Percentiles rank a stretch among this genome's conserved stretches.
Evolutionary conservation across 2,329 filamentous ascomycete genomes (phyloP).

Genomic region (Verticillium alfalfae): DNA sequence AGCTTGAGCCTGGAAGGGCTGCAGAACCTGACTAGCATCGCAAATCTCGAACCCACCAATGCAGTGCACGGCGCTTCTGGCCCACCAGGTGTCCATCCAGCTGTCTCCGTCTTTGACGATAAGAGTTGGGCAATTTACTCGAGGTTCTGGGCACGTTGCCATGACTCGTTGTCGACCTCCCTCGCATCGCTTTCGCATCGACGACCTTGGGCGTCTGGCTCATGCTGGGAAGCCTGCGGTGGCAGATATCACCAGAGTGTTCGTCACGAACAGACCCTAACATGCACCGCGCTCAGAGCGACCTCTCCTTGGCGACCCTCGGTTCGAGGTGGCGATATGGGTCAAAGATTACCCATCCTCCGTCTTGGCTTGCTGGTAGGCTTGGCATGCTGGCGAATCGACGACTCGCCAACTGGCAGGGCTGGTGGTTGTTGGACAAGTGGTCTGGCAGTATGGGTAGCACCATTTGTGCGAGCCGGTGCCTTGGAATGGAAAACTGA

Average conservation of each 20-base stretch:
- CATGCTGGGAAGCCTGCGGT: not conserved
- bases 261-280: not conserved
- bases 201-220: not conserved
- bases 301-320: not conserved
- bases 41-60: not conserved
- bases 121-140: not conserved
- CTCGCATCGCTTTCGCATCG: not conserved
- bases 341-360: not conserved
- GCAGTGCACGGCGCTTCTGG: not conserved
- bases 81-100: not conserved
- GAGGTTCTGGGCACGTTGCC: not conserved
- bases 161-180: not conserved
- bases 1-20: not conserved
- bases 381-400: not conserved
- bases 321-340: not conserved
- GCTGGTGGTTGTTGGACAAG: not conserved
- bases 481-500: too few species aligned
- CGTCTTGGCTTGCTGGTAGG: not conserved
- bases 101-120: not conserved
- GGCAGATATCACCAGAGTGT: not conserved
- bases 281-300: not conserved
- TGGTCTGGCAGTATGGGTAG: not conserved
- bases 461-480: too few species aligned
- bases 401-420: not conserved
- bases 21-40: not conserved